phyloP scores from a whole-genome alignment of 2,329 filamentous ascomycete genomes.

The Chaetothyriales sp. region DNA sequence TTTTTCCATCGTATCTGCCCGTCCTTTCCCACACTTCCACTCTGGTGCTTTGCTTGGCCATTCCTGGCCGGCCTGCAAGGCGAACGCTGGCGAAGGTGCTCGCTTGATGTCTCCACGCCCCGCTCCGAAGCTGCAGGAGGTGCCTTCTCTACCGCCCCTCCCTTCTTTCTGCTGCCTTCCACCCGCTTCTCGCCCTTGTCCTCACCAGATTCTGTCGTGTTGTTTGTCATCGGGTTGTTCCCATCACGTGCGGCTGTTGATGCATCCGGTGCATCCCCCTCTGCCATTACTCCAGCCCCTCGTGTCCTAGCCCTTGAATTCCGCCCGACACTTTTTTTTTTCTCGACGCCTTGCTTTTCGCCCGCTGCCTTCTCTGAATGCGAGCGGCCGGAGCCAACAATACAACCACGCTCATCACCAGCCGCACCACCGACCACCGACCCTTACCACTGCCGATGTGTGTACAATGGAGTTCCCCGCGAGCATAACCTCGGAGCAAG shows the following conservation, averaged over 20 bases:
- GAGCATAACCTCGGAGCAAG: constrained; percentile 21
- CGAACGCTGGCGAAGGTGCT: not conserved
- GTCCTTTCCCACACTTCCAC: not conserved
- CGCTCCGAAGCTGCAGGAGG: not conserved
- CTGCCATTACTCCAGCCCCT: not conserved
- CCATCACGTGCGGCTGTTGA: not conserved
- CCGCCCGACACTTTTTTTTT: constrained; percentile 1
- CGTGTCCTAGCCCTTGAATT: not conserved
- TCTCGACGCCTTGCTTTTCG: not conserved
- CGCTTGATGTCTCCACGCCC: not conserved
- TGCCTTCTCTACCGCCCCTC: not conserved
- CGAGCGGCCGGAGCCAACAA: not conserved
- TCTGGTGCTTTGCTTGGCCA: not conserved
- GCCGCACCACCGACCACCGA: not conserved
- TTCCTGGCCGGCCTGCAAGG: not conserved
- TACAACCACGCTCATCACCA: not conserved
- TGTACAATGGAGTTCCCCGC: constrained; percentile 7
- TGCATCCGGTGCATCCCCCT: not conserved
- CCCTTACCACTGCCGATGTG: constrained; percentile 5
- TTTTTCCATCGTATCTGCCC: not conserved
- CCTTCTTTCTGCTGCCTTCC: not conserved
- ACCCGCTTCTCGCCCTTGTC: not conserved
- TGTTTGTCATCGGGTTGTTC: not conserved
- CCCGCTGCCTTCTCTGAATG: not conserved
- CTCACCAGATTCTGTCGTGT: not conserved